These are phyloP conservation scores for Geosmithia flava DNA, from an alignment of 2,329 filamentous ascomycete species.

Conservation along the genomic window DNA sequence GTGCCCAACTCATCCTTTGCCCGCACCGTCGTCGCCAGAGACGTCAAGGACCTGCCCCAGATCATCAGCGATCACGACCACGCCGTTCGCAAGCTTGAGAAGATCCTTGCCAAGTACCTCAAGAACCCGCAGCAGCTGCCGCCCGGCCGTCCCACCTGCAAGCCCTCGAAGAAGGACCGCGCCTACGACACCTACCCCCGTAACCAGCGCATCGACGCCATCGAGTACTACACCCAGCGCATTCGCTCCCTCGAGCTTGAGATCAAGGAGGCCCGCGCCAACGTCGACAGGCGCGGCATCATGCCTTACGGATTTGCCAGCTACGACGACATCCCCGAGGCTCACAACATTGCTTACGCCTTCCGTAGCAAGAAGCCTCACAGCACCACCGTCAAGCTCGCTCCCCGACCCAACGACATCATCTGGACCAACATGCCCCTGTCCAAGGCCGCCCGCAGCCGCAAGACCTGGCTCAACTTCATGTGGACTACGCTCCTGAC, in stretches of 20 bases:
- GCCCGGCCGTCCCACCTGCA: conserved; percentile 62
- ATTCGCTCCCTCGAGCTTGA: conserved; percentile 74
- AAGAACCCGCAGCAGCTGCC: conserved; percentile 77
- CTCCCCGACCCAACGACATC: conserved; percentile 79
- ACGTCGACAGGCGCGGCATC: conserved; percentile 76
- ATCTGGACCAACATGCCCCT: conserved; percentile 92
- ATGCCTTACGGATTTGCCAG: conserved; percentile 92
- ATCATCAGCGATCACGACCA: conserved; percentile 76
- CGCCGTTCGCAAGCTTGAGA: conserved; percentile 71
- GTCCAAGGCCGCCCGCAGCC: conserved; percentile 52
- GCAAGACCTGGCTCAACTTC: conserved; percentile 66
- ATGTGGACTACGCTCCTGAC: conserved; percentile 77
- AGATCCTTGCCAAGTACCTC: conserved; percentile 76
- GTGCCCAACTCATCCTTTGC: conserved; percentile 70
- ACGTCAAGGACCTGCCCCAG: conserved; percentile 79
- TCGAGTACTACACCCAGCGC: conserved; percentile 79
- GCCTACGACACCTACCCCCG: conserved; percentile 50
- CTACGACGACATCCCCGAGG: conserved; percentile 77
- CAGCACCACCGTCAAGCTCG: conserved; percentile 64
- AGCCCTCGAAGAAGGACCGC: conserved; percentile 68
- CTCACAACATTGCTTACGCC: conserved; percentile 76
- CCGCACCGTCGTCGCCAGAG: conserved; percentile 72
- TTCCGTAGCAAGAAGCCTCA: conserved; percentile 70
- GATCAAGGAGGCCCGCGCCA: conserved; percentile 70
- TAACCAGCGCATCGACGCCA: conserved; percentile 76